phyloP scores from a whole-genome alignment of 2,329 filamentous ascomycete species.

The Lojkania enalia region DNA sequence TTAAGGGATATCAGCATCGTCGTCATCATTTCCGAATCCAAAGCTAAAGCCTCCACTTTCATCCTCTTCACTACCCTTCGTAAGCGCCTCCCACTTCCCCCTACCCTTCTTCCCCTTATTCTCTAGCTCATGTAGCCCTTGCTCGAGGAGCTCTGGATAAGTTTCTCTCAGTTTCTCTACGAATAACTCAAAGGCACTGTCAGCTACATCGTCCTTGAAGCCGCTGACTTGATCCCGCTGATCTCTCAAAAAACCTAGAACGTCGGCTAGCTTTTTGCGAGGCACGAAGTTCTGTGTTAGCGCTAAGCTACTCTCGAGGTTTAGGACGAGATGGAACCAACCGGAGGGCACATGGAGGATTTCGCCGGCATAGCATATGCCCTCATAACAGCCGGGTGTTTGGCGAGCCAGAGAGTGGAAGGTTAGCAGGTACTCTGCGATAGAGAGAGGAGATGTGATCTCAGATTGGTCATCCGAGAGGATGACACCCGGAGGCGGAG shows the following conservation, averaged over 20 bases:
- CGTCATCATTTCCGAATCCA: constrained; percentile 58
- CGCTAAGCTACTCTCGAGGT: constrained; percentile 80
- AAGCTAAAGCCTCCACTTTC: constrained; percentile 62
- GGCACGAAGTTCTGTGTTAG: constrained; percentile 97
- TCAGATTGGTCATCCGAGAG: constrained; percentile 88
- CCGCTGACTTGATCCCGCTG: constrained; percentile 86
- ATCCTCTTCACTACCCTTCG: constrained; percentile 57
- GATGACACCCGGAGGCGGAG: constrained; percentile 83
- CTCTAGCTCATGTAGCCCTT: constrained; percentile 67
- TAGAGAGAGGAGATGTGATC: constrained; percentile 90
- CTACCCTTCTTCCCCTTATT: constrained; percentile 66
- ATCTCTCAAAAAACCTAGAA: constrained; percentile 78
- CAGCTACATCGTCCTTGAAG: constrained; percentile 70
- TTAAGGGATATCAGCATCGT: constrained; percentile 44
- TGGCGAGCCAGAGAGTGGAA: constrained; percentile 83
- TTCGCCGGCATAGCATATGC: constrained; percentile 81
- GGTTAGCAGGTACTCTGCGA: constrained; percentile 91
- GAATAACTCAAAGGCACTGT: constrained; percentile 74
- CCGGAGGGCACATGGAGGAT: constrained; percentile 90
- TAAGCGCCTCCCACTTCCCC: constrained; percentile 82
- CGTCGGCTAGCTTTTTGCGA: constrained; percentile 69
- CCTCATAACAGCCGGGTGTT: constrained; percentile 78
- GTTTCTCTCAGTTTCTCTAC: constrained; percentile 65
- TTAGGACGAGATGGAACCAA: constrained; percentile 97
- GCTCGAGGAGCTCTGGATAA: constrained; percentile 66